These are phyloP conservation scores for Cyberlindnera lachancei DNA, from an alignment of 805 yeast genomes.

Conservation along the genomic window DNA sequence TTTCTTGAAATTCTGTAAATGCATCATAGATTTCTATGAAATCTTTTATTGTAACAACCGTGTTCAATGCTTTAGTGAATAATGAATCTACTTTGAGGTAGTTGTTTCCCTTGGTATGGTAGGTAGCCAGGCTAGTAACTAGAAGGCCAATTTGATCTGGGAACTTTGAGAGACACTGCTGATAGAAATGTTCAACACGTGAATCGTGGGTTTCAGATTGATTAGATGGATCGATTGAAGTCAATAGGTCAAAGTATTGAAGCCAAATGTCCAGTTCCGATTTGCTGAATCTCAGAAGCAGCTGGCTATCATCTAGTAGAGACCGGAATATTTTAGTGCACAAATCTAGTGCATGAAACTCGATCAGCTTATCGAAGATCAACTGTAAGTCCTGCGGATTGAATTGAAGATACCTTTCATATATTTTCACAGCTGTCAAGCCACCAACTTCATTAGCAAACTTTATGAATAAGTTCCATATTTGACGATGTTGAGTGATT, in stretches of 20 bases:
- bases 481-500: constrained; percentile 41
- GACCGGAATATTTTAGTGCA: constrained; percentile 27
- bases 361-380: constrained; percentile 26
- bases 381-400: constrained; percentile 25
- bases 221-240: constrained; percentile 13
- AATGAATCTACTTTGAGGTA: constrained; percentile 32
- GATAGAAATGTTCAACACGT: constrained; percentile 29
- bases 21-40: constrained; percentile 60
- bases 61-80: constrained; percentile 41
- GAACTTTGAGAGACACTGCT: constrained; percentile 32
- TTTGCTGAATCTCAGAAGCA: constrained; percentile 28
- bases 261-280: constrained; percentile 43
- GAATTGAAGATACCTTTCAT: constrained; percentile 26
- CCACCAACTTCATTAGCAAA: constrained; percentile 41
- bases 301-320: constrained; percentile 28
- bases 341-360: constrained; percentile 23
- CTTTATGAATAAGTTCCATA: constrained; percentile 48
- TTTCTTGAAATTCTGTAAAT: constrained; percentile 54
- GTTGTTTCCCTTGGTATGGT: constrained; percentile 31
- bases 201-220: constrained; percentile 8
- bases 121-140: constrained; percentile 40
- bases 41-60: constrained; percentile 46
- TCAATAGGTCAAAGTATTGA: constrained; percentile 36
- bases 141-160: constrained; percentile 55
- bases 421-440: constrained; percentile 19